Conservation (phyloP, 2,329 filamentous ascomycete species). For the Microsporum canis region DNA sequence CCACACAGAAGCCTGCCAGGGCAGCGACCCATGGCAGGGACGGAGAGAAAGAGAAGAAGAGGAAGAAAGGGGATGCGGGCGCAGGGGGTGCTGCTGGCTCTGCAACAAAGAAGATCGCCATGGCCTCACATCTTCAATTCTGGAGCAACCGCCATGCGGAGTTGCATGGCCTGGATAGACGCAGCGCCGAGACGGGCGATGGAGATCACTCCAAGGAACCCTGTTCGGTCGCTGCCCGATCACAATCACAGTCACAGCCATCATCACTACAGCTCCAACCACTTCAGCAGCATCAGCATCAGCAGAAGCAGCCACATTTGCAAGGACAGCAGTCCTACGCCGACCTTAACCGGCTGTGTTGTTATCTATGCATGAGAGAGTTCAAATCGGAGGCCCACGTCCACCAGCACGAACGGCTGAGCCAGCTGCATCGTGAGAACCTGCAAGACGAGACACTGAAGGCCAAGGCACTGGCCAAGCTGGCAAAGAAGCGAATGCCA, state of each 20-base stretch:
- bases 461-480: constrained; percentile 30
- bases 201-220: constrained; percentile 9
- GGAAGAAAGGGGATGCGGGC: constrained; percentile 37
- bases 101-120: constrained; percentile 36
- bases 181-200: constrained; percentile 16
- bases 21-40: constrained; percentile 15
- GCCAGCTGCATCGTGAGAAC: constrained; percentile 46
- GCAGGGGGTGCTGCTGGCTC: constrained; percentile 21
- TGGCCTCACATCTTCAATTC: constrained; percentile 57
- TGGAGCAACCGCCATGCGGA: constrained; percentile 62
- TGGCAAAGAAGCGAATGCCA: constrained; percentile 33
- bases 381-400: constrained; percentile 46
- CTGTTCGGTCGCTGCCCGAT: background rate
- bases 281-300: constrained; percentile 20
- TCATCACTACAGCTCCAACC: background rate
- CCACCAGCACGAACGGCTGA: constrained; percentile 49
- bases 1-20: constrained; percentile 23
- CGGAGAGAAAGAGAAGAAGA: constrained; percentile 36
- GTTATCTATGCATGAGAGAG: constrained; percentile 50
- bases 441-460: constrained; percentile 41
- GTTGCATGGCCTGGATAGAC: constrained; percentile 42
- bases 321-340: constrained; percentile 44
- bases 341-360: constrained; percentile 47
- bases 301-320: constrained; percentile 28
- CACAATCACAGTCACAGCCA: constrained; percentile 13